Evolutionary conservation across 108 stramenopile species (phyloP).

Genomic region (Nitzschia inconspicua): DNA sequence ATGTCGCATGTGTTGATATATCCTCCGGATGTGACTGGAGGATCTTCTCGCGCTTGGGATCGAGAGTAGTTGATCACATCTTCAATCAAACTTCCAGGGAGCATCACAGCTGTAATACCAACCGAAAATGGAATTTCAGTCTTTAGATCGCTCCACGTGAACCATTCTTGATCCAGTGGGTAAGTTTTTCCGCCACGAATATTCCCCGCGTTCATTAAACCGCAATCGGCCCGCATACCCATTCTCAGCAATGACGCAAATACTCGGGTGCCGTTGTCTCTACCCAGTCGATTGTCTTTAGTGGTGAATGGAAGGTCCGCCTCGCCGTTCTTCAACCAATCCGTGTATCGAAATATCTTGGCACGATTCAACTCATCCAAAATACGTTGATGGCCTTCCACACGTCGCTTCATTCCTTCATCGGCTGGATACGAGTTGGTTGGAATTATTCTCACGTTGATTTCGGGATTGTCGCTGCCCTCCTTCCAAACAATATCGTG

Average conservation of each 20-base stretch:
- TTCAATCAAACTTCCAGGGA: conserved; percentile 38
- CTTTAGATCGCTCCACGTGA: conserved; percentile 46
- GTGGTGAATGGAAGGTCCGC: conserved; percentile 25
- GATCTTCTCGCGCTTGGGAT: background rate
- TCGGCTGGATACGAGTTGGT: conserved; percentile 22
- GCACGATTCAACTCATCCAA: conserved; percentile 31
- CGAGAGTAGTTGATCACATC: conserved; percentile 33
- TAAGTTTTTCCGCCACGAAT: conserved; percentile 36
- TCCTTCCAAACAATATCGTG: conserved; percentile 39
- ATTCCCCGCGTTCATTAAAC: conserved; percentile 43
- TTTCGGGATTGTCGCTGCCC: background rate
- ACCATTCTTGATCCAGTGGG: conserved; percentile 14
- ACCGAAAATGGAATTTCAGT: conserved; percentile 40
- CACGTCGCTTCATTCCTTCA: conserved; percentile 5
- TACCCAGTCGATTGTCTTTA: conserved; percentile 28
- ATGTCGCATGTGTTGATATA: conserved; percentile 30
- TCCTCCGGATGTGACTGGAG: conserved; percentile 15
- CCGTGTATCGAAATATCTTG: conserved; percentile 14
- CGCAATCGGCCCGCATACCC: conserved; percentile 32
- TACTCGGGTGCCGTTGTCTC: conserved; percentile 21
- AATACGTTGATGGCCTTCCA: conserved; percentile 20
- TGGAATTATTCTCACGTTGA: conserved; percentile 15
- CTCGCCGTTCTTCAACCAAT: conserved; percentile 15
- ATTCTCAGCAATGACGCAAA: conserved; percentile 25
- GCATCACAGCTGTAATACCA: conserved; percentile 10